Evolutionary conservation across 345 rosid species (phyloP).

Genomic region (Gossypium arboreum): DNA sequence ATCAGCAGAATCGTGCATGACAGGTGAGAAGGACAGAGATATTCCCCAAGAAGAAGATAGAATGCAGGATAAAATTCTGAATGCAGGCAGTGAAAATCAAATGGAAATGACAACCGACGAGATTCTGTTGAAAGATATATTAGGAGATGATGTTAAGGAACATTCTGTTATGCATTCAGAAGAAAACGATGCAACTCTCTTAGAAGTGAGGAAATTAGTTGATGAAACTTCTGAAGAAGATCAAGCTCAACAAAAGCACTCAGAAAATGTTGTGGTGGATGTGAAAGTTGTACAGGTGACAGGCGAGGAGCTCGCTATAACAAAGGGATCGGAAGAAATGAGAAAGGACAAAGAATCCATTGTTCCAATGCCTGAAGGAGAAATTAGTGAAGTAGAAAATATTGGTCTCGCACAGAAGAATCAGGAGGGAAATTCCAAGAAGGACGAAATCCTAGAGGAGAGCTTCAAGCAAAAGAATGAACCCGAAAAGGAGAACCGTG

Average conservation of each 20-base stretch:
- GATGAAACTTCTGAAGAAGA: conserved; percentile 3
- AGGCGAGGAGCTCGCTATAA: background rate
- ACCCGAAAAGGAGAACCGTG: background rate
- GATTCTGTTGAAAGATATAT: background rate
- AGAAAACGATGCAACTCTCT: conserved; percentile 12
- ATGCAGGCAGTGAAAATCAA: conserved; percentile 8
- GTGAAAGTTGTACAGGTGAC: no score
- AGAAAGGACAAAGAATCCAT: background rate
- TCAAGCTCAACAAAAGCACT: conserved; percentile 6
- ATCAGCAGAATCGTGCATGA: conserved; percentile 14
- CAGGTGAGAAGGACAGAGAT: conserved; percentile 7
- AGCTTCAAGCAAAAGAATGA: background rate
- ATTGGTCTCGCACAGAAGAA: no score
- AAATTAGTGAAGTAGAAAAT: background rate
- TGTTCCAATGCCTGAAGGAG: background rate
- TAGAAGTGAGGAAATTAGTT: conserved; percentile 16
- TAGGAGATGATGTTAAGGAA: conserved; percentile 16
- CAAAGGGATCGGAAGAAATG: background rate
- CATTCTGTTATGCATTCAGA: conserved; percentile 10
- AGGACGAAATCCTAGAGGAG: no score
- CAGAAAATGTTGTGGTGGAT: background rate
- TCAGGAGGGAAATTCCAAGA: no score
- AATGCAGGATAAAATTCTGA: conserved; percentile 8
- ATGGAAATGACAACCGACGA: background rate
- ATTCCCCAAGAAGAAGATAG: background rate